Evolutionary conservation across 768 basidiomycete genomes (phyloP), one percentile per base, ranked within the genome.

Genomic region (Neoboletus brunneissimus): DNA sequence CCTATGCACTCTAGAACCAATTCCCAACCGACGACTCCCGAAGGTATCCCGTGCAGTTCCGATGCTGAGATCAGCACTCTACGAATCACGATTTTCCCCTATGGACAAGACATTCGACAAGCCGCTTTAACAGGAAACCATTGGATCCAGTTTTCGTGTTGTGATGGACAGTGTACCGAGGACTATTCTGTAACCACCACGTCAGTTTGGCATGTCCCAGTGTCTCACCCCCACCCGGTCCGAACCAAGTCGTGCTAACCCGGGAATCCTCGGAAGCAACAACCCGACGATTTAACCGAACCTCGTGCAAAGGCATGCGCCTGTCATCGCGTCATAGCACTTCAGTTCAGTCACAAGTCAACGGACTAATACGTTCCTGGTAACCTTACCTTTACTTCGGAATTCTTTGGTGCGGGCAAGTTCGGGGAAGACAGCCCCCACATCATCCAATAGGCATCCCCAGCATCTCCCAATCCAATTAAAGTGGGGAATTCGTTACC

Each of bases 1-100:
- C n/a, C n/a, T n/a, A n/a, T 7, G 0, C n/a, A 18, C 32, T 10
- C 29, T 2, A 6, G 3, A 31, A 11, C n/a, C 43, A 5, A 40
- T 25, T 23, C 41, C 20, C 31, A 57, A 25, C 48, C 55, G 61
- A 37, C 20, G 45, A 51, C 22, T 7, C 54, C 55, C 52, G 60
- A 40, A 25, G 4, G 8, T 15, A 16, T 48, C 15, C 56, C 56
- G 61, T 10, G 38, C 15, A 0, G 22, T 6, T 38, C 61, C 61
- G 60, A 51, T 27, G n/a, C 43, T 44, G 43, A 37, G 16, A 15
- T 9, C 15, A n/a, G n/a, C n/a, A n/a, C n/a, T n/a, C n/a, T n/a
- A n/a, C n/a, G n/a, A n/a, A n/a, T n/a, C n/a, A n/a, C n/a, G 23
- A 20, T 2, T 22, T 22, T 29, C 12, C 16, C 12, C 22, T 20